Conservation (phyloP, 2,329 filamentous ascomycete species). For the Ploettnerulaceae sp. region DNA sequence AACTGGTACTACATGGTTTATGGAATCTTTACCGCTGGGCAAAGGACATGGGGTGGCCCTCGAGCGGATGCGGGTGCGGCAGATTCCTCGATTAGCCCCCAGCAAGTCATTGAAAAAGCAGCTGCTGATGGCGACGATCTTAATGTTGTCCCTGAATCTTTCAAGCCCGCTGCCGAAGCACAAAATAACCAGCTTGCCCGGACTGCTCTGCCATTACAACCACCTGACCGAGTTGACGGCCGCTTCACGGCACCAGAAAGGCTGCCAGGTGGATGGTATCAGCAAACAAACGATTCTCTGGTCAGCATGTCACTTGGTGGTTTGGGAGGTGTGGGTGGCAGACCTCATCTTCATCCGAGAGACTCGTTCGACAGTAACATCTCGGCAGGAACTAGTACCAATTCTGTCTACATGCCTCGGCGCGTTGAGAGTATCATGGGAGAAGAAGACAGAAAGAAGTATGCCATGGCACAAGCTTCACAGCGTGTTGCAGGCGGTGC, state of each 20-base stretch:
- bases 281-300: constrained; percentile 63
- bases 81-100: constrained; percentile 68
- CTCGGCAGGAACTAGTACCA: constrained; percentile 48
- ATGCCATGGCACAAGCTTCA: constrained; percentile 61
- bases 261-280: constrained; percentile 64
- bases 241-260: constrained; percentile 70
- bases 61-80: constrained; percentile 82
- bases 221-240: constrained; percentile 70
- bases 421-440: constrained; percentile 61
- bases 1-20: constrained; percentile 89
- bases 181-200: constrained; percentile 42
- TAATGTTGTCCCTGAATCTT: constrained; percentile 84
- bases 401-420: constrained; percentile 63
- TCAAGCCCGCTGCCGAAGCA: constrained; percentile 57
- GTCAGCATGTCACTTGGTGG: constrained; percentile 48
- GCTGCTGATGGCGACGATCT: constrained; percentile 78
- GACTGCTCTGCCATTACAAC: constrained; percentile 58
- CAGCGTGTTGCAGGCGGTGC: constrained; percentile 36
- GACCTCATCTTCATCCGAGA: constrained; percentile 45
- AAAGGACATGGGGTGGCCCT: constrained; percentile 93
- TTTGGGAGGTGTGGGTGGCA: constrained; percentile 13
- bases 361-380: constrained; percentile 64
- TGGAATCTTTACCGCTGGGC: constrained; percentile 51
- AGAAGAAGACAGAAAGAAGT: constrained; percentile 70
- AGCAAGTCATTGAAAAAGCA: constrained; percentile 79